Percentiles rank a stretch among this genome's conserved stretches.
These are phyloP conservation scores for Diaporthe citriasiana DNA, from an alignment of 2,329 filamentous ascomycete genomes.

Conservation along the genomic window DNA sequence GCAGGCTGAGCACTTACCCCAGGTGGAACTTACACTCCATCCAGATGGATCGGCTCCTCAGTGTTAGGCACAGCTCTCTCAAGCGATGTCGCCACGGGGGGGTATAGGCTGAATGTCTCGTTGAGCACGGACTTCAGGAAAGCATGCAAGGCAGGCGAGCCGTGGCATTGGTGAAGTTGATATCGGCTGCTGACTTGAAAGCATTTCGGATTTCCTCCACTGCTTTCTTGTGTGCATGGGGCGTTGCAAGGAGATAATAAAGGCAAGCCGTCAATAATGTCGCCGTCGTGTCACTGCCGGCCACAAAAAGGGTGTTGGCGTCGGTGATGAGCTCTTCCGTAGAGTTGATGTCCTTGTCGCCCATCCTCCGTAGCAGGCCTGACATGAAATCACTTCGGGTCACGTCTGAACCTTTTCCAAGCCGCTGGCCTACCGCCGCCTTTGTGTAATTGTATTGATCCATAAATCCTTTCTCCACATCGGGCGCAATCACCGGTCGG, in stretches of 20 bases:
- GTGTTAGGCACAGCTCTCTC: slow-evolving; percentile 39
- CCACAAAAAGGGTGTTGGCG: slow-evolving; percentile 39
- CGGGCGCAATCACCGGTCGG: neutral
- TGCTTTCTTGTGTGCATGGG: slow-evolving; percentile 28
- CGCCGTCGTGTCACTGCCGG: slow-evolving; percentile 42
- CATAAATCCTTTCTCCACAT: slow-evolving; percentile 11
- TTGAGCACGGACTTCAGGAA: slow-evolving; percentile 41
- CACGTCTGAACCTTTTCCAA: neutral
- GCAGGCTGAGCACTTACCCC: neutral
- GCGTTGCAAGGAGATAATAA: slow-evolving; percentile 40
- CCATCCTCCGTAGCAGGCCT: neutral
- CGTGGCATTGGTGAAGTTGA: slow-evolving; percentile 42
- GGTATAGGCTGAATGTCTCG: slow-evolving; percentile 44
- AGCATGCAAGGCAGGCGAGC: slow-evolving; percentile 36
- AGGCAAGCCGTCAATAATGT: slow-evolving; percentile 39
- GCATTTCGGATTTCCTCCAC: slow-evolving; percentile 37
- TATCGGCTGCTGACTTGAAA: slow-evolving; percentile 12
- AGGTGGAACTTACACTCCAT: neutral
- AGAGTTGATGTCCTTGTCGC: neutral
- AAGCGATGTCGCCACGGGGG: slow-evolving; percentile 25
- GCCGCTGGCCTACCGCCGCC: neutral
- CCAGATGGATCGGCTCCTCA: neutral
- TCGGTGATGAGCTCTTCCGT: slow-evolving; percentile 39
- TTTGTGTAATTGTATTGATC: neutral
- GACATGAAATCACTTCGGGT: slow-evolving; percentile 7